Percentiles rank a stretch among this genome's conserved stretches.
Evolutionary conservation across 306 rosid genomes (phyloP).

Genomic region (Cicer arietinum): DNA sequence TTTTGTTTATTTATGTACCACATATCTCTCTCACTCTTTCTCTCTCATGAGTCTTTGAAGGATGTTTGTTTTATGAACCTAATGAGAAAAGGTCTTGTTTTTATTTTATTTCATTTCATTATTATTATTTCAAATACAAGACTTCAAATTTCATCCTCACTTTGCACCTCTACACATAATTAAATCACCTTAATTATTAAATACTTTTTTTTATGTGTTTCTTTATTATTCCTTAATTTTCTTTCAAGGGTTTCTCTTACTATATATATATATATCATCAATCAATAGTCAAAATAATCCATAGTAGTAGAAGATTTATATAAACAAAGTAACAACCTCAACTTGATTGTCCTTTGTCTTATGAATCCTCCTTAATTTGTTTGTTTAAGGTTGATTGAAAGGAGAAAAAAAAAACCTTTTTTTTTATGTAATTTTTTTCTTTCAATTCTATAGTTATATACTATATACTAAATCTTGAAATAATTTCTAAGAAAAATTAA

Average conservation of each 20-base stretch:
- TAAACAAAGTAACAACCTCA: background rate
- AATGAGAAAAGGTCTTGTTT: conserved; percentile 44
- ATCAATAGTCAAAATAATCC: background rate
- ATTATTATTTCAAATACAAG: background rate
- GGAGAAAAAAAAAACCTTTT: background rate
- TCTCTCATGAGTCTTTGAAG: conserved; percentile 37
- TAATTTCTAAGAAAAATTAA: conserved; percentile 29
- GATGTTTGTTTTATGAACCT: conserved; percentile 65
- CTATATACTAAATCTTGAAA: conserved; percentile 17
- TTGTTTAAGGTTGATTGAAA: background rate
- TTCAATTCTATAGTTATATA: background rate
- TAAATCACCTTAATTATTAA: conserved; percentile 28
- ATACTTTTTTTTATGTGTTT: conserved; percentile 36
- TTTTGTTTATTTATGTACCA: conserved; percentile 49
- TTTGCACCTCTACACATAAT: conserved; percentile 37
- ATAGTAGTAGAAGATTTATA: conserved; percentile 26
- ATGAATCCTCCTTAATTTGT: conserved; percentile 28
- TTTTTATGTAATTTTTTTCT: background rate
- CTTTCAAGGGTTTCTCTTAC: background rate
- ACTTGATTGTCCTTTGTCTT: conserved; percentile 32
- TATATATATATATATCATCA: conserved; percentile 8
- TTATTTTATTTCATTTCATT: conserved; percentile 40
- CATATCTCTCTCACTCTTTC: conserved; percentile 13
- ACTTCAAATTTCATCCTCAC: conserved; percentile 13
- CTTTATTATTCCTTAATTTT: conserved; percentile 39